Percentiles rank a stretch among this genome's conserved stretches.
These are phyloP conservation scores for Tulasnella sp. DNA, from an alignment of 768 basidiomycete species.

Conservation along the genomic window DNA sequence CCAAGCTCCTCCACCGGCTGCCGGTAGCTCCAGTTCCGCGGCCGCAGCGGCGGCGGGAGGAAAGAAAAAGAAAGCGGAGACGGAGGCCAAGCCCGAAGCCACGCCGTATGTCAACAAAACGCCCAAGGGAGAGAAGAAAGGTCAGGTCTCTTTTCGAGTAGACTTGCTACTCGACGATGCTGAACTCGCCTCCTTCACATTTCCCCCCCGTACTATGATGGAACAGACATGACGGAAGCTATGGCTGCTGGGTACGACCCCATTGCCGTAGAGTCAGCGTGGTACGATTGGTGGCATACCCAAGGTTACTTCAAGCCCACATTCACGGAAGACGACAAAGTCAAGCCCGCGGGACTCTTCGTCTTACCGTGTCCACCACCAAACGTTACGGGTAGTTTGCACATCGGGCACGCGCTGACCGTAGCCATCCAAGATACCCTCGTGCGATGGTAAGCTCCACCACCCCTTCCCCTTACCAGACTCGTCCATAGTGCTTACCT, in stretches of 20 bases:
- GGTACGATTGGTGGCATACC: slow-evolving; percentile 97
- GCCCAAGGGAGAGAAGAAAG: slow-evolving; percentile 88
- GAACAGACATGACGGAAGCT: slow-evolving; percentile 67
- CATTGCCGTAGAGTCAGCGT: slow-evolving; percentile 83
- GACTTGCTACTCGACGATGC: background rate
- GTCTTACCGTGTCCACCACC: slow-evolving; percentile 88
- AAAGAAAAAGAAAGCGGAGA: slow-evolving; percentile 48
- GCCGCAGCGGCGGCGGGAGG: slow-evolving; percentile 34
- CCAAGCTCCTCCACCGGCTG: slow-evolving; percentile 21
- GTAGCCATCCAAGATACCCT: slow-evolving; percentile 83
- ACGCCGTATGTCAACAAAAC: slow-evolving; percentile 79
- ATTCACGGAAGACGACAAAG: slow-evolving; percentile 42
- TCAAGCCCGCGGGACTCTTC: slow-evolving; percentile 57
- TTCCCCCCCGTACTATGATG: background rate
- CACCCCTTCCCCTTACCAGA: slow-evolving; percentile 8
- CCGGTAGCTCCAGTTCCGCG: too few species aligned
- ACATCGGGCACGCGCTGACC: slow-evolving; percentile 92
- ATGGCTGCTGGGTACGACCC: slow-evolving; percentile 96
- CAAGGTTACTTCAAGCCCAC: slow-evolving; percentile 85
- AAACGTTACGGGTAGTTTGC: slow-evolving; percentile 90
- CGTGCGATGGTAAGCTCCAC: slow-evolving; percentile 59
- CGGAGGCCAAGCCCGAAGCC: slow-evolving; percentile 61
- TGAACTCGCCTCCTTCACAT: background rate
- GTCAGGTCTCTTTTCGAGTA: slow-evolving; percentile 30
- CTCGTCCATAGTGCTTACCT: too few species aligned